These are phyloP conservation scores for Malus domestica DNA, from an alignment of 306 rosid species.

Conservation along the genomic window ASM211411v1 NC_041793.1:46601501-46602000, in stretches of 20 bases:
- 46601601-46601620: not conserved
- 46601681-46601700: not conserved
- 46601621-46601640: too few species aligned
- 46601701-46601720: not conserved
- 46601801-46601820: conserved; percentile 10
- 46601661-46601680: not conserved
- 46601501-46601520: too few species aligned
- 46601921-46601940: conserved; percentile 53
- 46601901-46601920: conserved; percentile 51
- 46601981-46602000: not conserved
- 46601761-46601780: conserved; percentile 46
- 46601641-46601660: not conserved
- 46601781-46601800: not conserved
- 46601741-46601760: conserved; percentile 54
- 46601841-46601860: conserved; percentile 43
- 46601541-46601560: not conserved
- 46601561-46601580: not conserved
- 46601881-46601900: conserved; percentile 21
- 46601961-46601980: not conserved
- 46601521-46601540: too few species aligned
- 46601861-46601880: conserved; percentile 19
- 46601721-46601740: conserved; percentile 38
- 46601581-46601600: not conserved
- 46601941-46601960: not conserved
- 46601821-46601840: conserved; percentile 18